Conservation (phyloP, 2,329 filamentous ascomycete genomes). For the Myotisia sp. region DNA sequence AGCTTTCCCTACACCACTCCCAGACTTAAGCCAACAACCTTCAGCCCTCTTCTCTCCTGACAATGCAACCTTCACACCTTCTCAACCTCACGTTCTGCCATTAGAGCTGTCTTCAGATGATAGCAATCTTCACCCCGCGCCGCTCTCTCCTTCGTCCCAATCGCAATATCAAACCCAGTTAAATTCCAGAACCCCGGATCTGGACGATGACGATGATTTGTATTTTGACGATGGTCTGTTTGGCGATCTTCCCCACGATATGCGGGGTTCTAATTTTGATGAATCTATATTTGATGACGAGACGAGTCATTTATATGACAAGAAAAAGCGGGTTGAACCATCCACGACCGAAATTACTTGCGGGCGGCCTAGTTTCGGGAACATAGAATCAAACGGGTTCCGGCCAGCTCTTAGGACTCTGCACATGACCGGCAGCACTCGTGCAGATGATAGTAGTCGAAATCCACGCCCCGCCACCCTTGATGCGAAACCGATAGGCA, state of each 20-base stretch:
- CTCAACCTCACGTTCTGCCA: neutral
- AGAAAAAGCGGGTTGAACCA: constrained; percentile 16
- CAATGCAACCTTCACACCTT: neutral
- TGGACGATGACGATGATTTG: constrained; percentile 27
- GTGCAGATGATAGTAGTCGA: too few species aligned
- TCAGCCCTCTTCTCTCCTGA: neutral
- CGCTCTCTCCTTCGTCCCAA: neutral
- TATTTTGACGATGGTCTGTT: constrained; percentile 35
- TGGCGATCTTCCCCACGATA: constrained; percentile 24
- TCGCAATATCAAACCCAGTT: neutral
- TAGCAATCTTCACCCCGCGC: neutral
- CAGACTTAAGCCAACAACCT: neutral
- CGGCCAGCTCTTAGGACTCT: too few species aligned
- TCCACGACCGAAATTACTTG: too few species aligned
- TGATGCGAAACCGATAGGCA: too few species aligned
- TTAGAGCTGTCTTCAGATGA: neutral
- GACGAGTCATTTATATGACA: constrained; percentile 29
- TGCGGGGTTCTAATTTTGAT: constrained; percentile 27
- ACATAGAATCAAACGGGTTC: too few species aligned
- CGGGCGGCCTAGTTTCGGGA: too few species aligned
- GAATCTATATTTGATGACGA: constrained; percentile 37
- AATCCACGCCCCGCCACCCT: too few species aligned
- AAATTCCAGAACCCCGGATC: constrained; percentile 7
- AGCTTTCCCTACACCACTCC: neutral
- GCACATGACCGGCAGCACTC: too few species aligned